Conservation (phyloP, 352 stramenopile genomes). For the Globisporangium carolinianum region DNA sequence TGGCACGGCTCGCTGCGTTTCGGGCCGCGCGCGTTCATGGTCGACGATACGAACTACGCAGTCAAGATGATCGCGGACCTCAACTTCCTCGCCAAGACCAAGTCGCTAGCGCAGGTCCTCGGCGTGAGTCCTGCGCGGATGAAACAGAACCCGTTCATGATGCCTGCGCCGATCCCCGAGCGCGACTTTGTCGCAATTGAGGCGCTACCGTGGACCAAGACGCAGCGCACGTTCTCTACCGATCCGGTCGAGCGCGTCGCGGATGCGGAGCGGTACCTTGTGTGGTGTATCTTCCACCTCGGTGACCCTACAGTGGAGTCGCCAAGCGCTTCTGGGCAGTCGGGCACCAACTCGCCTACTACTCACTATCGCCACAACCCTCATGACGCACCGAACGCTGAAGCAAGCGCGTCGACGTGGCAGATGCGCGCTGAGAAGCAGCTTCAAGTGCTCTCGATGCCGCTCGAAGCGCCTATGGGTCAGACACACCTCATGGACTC, state of each 20-base stretch:
- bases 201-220: conserved; percentile 18
- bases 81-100: conserved; percentile 61
- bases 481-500: conserved; percentile 61
- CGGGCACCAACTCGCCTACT: background rate
- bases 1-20: conserved; percentile 36
- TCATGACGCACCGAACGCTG: background rate
- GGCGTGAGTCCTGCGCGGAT: conserved; percentile 48
- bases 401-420: conserved; percentile 22
- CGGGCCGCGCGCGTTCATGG: conserved; percentile 29
- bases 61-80: conserved; percentile 71
- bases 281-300: conserved; percentile 54
- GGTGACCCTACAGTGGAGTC: conserved; percentile 1
- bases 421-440: conserved; percentile 64
- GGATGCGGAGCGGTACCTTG: conserved; percentile 55
- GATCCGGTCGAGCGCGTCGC: conserved; percentile 35
- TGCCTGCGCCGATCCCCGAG: conserved; percentile 56
- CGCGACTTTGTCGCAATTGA: conserved; percentile 38
- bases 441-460: conserved; percentile 60
- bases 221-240: conserved; percentile 16
- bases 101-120: conserved; percentile 36
- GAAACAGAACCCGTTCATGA: conserved; percentile 84
- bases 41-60: conserved; percentile 58
- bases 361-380: no score
- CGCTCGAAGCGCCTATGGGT: conserved; percentile 42
- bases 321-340: background rate